These are phyloP conservation scores for Penicillium paradoxum DNA, from an alignment of 495 filamentous ascomycete genomes.

Conservation along the genomic window DNA sequence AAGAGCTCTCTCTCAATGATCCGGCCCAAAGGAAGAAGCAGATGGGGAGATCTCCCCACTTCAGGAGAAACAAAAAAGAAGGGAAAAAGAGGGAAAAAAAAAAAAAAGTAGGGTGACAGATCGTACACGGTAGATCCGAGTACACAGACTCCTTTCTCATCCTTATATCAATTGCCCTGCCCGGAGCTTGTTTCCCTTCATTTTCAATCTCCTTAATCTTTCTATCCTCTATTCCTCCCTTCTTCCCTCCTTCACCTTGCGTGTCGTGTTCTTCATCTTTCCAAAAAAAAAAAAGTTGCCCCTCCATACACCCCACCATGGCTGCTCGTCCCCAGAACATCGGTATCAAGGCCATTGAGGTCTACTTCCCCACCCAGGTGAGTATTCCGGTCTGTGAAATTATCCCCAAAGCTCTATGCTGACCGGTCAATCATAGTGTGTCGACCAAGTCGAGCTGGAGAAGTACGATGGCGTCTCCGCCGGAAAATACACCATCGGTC, in stretches of 20 bases:
- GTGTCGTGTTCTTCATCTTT: not conserved
- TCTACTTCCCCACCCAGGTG: conserved; percentile 97
- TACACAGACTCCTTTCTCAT: conserved; percentile 20
- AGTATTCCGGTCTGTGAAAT: conserved; percentile 21
- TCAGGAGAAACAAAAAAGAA: too few relatives aligned
- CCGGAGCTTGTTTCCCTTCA: not conserved
- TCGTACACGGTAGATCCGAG: conserved; percentile 34
- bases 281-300: conserved; percentile 6
- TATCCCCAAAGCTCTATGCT: not conserved
- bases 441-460: conserved; percentile 92
- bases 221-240: not conserved
- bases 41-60: conserved; percentile 4
- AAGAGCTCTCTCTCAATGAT: not conserved
- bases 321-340: conserved; percentile 88
- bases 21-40: conserved; percentile 4
- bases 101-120: conserved; percentile 25
- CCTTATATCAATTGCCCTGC: not conserved
- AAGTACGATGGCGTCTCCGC: conserved; percentile 94
- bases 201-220: not conserved
- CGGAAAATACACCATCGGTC: conserved; percentile 98
- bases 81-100: not conserved
- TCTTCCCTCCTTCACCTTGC: not conserved
- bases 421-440: conserved; percentile 58
- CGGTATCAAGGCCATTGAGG: conserved; percentile 99
- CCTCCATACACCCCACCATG: conserved; percentile 55